Evolutionary conservation across 2,329 filamentous ascomycete species (phyloP), one percentile per base, ranked within the genome.

Genomic region (Aspergillus sp.): DNA sequence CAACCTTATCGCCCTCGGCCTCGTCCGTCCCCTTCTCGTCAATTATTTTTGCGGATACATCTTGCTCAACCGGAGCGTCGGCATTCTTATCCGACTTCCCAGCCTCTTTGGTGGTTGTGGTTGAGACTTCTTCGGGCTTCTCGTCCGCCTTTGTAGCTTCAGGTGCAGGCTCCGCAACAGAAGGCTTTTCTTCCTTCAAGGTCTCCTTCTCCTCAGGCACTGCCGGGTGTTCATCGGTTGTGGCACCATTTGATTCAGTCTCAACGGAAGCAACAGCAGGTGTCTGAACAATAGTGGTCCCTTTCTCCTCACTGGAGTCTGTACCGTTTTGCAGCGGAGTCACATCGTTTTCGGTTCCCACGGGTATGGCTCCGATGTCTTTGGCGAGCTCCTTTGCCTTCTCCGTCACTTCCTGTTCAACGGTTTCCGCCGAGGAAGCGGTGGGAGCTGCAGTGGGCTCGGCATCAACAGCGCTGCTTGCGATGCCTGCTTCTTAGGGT

Each of bases 401-500:
- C 6, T 63, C 55, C 41, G 47, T 51, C 20, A 42, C 54, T 1
- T 56, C 57, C 26, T 64, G 59, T 26, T 62, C 59, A 17, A 56
- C 48, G 20, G 47, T 48, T 8, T 53, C 49, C 49, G 61, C 62
- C n/a, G 56, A 39, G 39, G 18, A 41, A 34, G 55, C 38, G 15
- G 49, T 44, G n/a, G 59, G 15, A 38, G 20, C 47, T 30, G 54
- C 42, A 52, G 59, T 34, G 8, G 57, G 20, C 15, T 55, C 58
- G 22, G 64, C 61, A 45, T 44, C 45, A 54, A 66, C 57, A 15
- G 58, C 41, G 44, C 64, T 68, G 51, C 63, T 66, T 49, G 62
- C 56, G 43, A 62, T 61, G 11, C 65, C 70, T 48, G 66, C 57
- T 13, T 67, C 63, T 44, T 65, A 5, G 63, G 17, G 49, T 42